phyloP scores from a whole-genome alignment of 495 filamentous ascomycete genomes.

The Schizothecium vesticola region DNA sequence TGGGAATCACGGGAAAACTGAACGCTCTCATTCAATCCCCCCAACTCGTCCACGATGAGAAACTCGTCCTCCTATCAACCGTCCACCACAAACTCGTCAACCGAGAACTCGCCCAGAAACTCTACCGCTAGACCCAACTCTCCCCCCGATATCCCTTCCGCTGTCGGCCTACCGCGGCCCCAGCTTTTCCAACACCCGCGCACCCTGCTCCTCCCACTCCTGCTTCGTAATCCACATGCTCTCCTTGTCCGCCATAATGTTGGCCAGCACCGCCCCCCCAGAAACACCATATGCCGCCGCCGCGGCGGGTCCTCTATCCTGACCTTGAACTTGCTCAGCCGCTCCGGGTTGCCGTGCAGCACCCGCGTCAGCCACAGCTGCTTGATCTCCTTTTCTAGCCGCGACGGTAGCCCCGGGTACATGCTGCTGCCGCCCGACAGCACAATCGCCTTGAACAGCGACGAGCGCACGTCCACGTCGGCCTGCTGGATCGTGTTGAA shows the following conservation, averaged over 20 bases:
- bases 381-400: constrained; percentile 97
- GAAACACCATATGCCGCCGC: constrained; percentile 97
- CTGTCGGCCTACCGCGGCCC: constrained; percentile 58
- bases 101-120: too few relatives aligned
- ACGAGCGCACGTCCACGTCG: constrained; percentile 88
- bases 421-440: constrained; percentile 95
- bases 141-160: too few relatives aligned
- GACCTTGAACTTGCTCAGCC: constrained; percentile 97
- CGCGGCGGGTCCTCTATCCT: constrained; percentile 96
- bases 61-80: background rate
- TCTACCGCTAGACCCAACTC: too few relatives aligned
- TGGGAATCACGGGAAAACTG: background rate
- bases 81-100: too few relatives aligned
- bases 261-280: constrained; percentile 93
- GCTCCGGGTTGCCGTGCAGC: constrained; percentile 80
- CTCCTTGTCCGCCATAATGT: constrained; percentile 97
- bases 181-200: constrained; percentile 82
- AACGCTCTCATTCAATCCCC: background rate
- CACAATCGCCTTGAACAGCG: constrained; percentile 94
- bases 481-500: constrained; percentile 98
- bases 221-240: constrained; percentile 97
- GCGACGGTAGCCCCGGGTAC: constrained; percentile 92
- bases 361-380: constrained; percentile 96
- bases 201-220: constrained; percentile 93
- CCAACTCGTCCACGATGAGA: background rate